These are phyloP conservation scores for Plantago coronopus DNA, from an alignment of 305 asterid species.

Conservation along the genomic window DNA sequence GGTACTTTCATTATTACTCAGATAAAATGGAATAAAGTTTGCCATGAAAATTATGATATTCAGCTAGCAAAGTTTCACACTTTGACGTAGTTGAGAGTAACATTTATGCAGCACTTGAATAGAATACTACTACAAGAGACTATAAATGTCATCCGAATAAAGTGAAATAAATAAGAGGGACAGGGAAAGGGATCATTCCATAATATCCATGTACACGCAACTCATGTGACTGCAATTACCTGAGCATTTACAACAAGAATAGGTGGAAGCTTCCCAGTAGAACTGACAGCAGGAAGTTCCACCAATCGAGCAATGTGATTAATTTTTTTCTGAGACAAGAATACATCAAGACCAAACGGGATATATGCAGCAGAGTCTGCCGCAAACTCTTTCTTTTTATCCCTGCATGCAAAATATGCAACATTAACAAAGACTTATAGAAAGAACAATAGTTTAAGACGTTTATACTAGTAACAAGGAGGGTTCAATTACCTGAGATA, in stretches of 20 bases:
- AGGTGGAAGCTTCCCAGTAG: constrained; percentile 72
- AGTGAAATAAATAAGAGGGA: too few relatives aligned
- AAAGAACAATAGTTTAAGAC: background rate
- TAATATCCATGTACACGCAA: background rate
- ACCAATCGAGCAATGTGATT: constrained; percentile 82
- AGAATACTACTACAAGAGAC: too few relatives aligned
- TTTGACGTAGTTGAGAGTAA: too few relatives aligned
- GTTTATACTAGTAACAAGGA: background rate
- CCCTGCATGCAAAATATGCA: constrained; percentile 46
- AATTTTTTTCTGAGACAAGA: constrained; percentile 69
- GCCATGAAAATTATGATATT: background rate
- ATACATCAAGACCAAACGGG: constrained; percentile 92
- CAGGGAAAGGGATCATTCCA: too few relatives aligned
- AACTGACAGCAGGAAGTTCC: constrained; percentile 58
- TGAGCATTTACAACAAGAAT: constrained; percentile 94
- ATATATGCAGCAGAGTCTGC: constrained; percentile 75
- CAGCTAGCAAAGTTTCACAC: too few relatives aligned
- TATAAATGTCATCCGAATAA: too few relatives aligned
- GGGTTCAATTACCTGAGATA: constrained; percentile 54
- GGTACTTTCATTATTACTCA: background rate
- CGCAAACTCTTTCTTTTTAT: constrained; percentile 82
- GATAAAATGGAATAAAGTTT: background rate
- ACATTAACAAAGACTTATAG: background rate
- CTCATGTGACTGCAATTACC: constrained; percentile 39
- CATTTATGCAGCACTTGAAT: too few relatives aligned